These are phyloP conservation scores for Cunninghamia lanceolata DNA, from an alignment of 75 land plant species.

Conservation along the genomic window DNA sequence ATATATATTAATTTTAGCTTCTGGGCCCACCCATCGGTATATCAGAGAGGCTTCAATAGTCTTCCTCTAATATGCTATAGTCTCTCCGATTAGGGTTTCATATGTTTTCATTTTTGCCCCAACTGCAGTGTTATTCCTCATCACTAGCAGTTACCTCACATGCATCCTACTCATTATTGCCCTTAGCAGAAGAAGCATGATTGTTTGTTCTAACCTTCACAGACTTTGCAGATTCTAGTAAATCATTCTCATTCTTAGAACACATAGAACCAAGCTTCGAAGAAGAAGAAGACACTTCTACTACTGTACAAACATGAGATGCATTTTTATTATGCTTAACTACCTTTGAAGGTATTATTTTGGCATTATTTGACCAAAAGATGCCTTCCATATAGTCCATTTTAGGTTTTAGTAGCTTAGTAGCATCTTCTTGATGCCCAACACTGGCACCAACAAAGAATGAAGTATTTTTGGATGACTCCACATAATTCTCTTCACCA, in stretches of 20 bases:
- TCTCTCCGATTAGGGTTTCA: too few relatives aligned
- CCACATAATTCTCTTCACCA: slow-evolving; percentile 9
- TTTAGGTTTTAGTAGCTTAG: neutral
- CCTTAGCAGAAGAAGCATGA: too few relatives aligned
- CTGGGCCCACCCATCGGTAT: too few relatives aligned
- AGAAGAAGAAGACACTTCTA: neutral
- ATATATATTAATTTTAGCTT: too few relatives aligned
- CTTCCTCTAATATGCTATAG: too few relatives aligned
- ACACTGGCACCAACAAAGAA: neutral
- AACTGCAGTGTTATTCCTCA: too few relatives aligned
- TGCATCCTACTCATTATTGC: neutral
- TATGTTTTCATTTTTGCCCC: too few relatives aligned
- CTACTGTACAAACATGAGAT: neutral
- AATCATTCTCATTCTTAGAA: neutral
- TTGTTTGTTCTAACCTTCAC: too few relatives aligned
- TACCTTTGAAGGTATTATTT: neutral
- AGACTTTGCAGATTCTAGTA: too few relatives aligned
- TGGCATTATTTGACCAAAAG: neutral
- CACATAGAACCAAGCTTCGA: neutral
- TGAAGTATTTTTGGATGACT: neutral
- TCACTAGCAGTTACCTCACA: slow-evolving; percentile 14
- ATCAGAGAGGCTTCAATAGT: too few relatives aligned
- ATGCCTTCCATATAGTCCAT: neutral
- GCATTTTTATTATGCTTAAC: neutral
- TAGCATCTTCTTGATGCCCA: neutral